Evolutionary conservation across 2,329 filamentous ascomycete genomes (phyloP), one percentile per base, ranked within the genome.

Genomic region (Microascus cirrosus): DNA sequence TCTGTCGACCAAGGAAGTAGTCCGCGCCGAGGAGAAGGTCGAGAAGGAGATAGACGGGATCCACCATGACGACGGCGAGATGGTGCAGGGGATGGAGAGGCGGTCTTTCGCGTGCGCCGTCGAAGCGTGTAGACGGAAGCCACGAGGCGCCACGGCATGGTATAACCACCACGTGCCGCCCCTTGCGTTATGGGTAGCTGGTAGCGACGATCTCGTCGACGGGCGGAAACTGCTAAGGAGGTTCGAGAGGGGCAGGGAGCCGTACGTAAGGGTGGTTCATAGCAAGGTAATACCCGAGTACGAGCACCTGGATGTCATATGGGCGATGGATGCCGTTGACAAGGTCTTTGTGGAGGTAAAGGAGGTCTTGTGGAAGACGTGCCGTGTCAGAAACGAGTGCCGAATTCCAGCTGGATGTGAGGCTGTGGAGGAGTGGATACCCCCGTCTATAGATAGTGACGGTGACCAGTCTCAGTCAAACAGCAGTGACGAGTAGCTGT

Each of bases 241-340:
- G 1, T 88, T 96, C 62, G 80, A 88, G 64, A 80, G 81, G 50
- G 88, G 87, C 0, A 78, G 89, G 28, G 93, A 97, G 70, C 93
- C 93, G 1, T 78, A 90, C 66, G 90, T 95, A 10, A 76, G 80
- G 45, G 74, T 96, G 5, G 89, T 96, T 4, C 89, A 96, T 71
- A 81, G 81, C 61, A 95, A 90, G 67, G 76, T 95, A 24, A 87
- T 96, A 51, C 84, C 89, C 2, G 89, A 87, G 53, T 95, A 96
- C 68, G 93, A 96, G 73, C 93, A 97, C 71, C 78, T 97, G 4
- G 93, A 96, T 71, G 90, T 96, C 1, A 84, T 97, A 42, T 96
- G 93, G 93, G 91, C 92, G 0, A 90, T 96, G 77, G 91, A 96
- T 66, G 84, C 85, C 0, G 83, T 91, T 18, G 85, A 93, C 54